Percentiles rank a stretch among this genome's conserved stretches.
Evolutionary conservation across 2,329 filamentous ascomycete species (phyloP).

Genomic region (Penicillium hordei): DNA sequence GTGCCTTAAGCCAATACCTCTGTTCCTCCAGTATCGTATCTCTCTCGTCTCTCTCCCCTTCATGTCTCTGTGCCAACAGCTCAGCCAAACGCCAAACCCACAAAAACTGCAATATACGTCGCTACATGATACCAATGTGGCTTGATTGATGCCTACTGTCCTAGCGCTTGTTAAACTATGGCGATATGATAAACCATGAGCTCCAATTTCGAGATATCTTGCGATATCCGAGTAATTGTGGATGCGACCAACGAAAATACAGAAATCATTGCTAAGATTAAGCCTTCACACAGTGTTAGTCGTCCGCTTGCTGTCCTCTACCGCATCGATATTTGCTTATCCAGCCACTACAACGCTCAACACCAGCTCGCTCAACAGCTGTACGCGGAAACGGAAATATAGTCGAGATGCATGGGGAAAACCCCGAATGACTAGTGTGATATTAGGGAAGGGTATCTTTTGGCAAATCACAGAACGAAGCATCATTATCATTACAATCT

Average conservation of each 20-base stretch:
- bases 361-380: not conserved
- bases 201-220: not conserved
- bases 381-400: not conserved
- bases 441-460: not conserved
- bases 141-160: not conserved
- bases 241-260: not conserved
- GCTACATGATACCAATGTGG: not conserved
- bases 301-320: not conserved
- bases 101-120: too few species aligned
- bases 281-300: not conserved
- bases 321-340: not conserved
- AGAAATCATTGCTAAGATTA: not conserved
- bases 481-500: not conserved
- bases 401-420: not conserved
- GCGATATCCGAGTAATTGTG: not conserved
- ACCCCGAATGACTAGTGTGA: not conserved
- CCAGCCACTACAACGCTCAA: not conserved
- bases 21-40: too few species aligned
- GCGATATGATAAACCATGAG: not conserved
- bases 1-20: too few species aligned
- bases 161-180: not conserved
- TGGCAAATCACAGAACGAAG: not conserved
- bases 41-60: too few species aligned
- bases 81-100: too few species aligned
- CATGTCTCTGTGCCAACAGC: too few species aligned